Conservation (phyloP, 108 stramenopile genomes). For the Conticribra guillardii region DNA sequence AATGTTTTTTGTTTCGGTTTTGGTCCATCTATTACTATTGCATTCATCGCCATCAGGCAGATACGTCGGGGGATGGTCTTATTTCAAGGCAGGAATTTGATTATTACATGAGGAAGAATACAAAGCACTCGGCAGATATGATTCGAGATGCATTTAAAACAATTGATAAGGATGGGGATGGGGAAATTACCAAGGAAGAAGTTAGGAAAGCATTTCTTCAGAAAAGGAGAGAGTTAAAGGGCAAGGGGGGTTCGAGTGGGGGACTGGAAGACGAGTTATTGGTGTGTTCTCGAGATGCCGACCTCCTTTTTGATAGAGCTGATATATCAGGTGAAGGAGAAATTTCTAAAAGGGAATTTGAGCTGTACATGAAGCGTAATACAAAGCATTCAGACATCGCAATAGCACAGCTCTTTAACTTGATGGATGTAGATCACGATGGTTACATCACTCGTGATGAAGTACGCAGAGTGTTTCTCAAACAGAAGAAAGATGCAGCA, state of each 20-base stretch:
- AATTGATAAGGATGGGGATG: slow-evolving; percentile 52
- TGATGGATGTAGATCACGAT: slow-evolving; percentile 23
- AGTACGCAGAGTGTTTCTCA: slow-evolving; percentile 15
- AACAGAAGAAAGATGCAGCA: slow-evolving; percentile 6
- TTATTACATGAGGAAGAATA: slow-evolving; percentile 29
- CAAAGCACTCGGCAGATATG: slow-evolving; percentile 15
- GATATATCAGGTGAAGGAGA: slow-evolving; percentile 11
- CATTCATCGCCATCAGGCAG: too few relatives aligned
- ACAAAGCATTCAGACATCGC: slow-evolving; percentile 18
- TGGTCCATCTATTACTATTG: too few relatives aligned
- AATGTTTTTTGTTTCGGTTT: too few relatives aligned
- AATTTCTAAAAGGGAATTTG: slow-evolving; percentile 14
- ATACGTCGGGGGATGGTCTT: slow-evolving; percentile 19
- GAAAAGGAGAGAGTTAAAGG: slow-evolving; percentile 16
- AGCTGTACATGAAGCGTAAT: slow-evolving; percentile 18
- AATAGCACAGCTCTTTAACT: slow-evolving; percentile 10
- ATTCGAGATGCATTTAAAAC: slow-evolving; percentile 10
- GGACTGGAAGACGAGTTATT: slow-evolving; percentile 4
- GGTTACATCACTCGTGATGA: slow-evolving; percentile 17
- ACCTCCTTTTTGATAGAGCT: slow-evolving; percentile 20
- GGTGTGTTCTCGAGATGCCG: slow-evolving; percentile 7
- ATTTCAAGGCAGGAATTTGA: slow-evolving; percentile 21
- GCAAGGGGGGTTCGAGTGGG: not conserved
- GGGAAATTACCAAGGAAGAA: slow-evolving; percentile 34
- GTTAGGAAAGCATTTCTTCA: slow-evolving; percentile 14